A percentile compares a stretch with the other conserved stretches of the same genome.
Conservation (phyloP, 1,139 yeast species). For the Suhomyces bribrorum region DNA sequence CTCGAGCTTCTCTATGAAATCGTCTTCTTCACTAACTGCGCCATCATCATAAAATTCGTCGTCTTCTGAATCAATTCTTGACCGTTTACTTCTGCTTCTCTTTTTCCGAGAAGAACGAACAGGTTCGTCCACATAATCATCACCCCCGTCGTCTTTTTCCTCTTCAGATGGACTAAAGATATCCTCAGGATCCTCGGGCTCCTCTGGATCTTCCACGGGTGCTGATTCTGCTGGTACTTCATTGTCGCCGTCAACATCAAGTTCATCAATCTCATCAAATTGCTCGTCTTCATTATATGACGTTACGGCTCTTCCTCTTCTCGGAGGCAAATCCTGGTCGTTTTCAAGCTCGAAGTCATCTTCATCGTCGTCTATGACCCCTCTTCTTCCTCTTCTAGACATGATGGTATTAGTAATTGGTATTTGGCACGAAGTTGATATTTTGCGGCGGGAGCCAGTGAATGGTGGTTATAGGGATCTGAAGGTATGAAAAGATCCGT, state of each 20-base stretch:
- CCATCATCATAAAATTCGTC: slow-evolving; percentile 20
- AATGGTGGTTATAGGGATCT: too few relatives aligned
- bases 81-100: slow-evolving; percentile 6
- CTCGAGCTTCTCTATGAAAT: slow-evolving; percentile 30
- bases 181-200: slow-evolving; percentile 27
- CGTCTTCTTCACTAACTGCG: slow-evolving; percentile 20
- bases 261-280: slow-evolving; percentile 22
- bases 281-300: slow-evolving; percentile 18
- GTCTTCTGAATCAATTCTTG: slow-evolving; percentile 13
- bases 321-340: slow-evolving; percentile 16
- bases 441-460: too few relatives aligned
- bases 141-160: slow-evolving; percentile 14
- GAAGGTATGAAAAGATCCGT: too few relatives aligned
- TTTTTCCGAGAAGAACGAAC: slow-evolving; percentile 11
- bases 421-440: too few relatives aligned
- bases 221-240: slow-evolving; percentile 29
- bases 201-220: slow-evolving; percentile 5
- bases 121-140: slow-evolving; percentile 17
- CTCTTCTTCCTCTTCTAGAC: slow-evolving; percentile 18
- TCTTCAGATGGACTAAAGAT: slow-evolving; percentile 18
- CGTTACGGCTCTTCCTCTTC: slow-evolving; percentile 11
- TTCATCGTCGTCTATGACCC: slow-evolving; percentile 19
- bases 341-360: slow-evolving; percentile 18
- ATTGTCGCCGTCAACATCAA: slow-evolving; percentile 36
- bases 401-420: too few relatives aligned